Conservation (phyloP, 257 asterid species). For the Solanum arcanum region DNA sequence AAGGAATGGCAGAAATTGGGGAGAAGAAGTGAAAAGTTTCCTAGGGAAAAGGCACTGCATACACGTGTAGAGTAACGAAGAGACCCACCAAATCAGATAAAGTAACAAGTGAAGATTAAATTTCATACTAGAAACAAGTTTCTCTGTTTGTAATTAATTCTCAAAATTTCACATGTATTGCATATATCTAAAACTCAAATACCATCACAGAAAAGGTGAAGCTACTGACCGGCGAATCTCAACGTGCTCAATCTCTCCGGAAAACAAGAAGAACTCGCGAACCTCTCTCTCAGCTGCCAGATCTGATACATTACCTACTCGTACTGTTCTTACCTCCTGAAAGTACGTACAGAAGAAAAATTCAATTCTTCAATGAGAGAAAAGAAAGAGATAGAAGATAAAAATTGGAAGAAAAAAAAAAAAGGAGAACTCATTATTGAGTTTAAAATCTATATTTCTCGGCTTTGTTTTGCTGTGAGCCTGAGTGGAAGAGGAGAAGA, state of each 20-base stretch:
- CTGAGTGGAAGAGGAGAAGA: not conserved
- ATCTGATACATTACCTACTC: slow-evolving; percentile 70
- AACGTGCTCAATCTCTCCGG: slow-evolving; percentile 83
- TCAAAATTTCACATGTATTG: too few species aligned
- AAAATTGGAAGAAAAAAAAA: not conserved
- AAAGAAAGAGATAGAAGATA: not conserved
- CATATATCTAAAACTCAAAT: not conserved
- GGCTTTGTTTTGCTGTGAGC: not conserved
- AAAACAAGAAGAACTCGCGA: slow-evolving; percentile 87
- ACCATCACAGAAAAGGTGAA: not conserved
- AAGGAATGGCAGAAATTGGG: too few species aligned
- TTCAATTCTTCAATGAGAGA: not conserved
- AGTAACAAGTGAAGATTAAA: too few species aligned
- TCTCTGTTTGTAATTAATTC: too few species aligned
- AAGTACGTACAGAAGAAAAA: not conserved
- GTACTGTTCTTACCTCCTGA: slow-evolving; percentile 40
- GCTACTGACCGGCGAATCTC: slow-evolving; percentile 58
- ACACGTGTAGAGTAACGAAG: too few species aligned
- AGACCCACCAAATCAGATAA: too few species aligned
- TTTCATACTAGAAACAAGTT: too few species aligned
- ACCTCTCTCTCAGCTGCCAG: slow-evolving; percentile 88
- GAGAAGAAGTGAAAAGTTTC: too few species aligned
- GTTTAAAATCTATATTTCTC: slow-evolving; percentile 7
- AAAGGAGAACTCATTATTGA: slow-evolving; percentile 37
- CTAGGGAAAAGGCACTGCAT: too few species aligned